These are phyloP conservation scores for Botryosphaeria dothidea DNA, from an alignment of 2,329 filamentous ascomycete genomes.

Conservation along the genomic window DNA sequence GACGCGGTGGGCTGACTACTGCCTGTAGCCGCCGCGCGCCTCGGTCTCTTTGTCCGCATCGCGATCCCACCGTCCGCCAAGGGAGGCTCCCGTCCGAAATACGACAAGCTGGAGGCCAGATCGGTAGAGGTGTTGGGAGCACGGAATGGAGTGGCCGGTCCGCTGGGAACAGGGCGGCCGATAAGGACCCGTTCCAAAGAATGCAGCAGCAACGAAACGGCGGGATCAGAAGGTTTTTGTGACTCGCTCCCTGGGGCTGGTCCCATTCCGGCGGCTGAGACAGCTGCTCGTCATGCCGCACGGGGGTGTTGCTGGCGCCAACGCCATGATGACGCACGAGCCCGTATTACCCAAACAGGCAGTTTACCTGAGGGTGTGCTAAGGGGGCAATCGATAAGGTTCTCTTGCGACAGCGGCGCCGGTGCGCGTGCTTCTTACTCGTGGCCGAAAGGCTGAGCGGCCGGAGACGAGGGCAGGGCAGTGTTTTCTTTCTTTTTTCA, in stretches of 20 bases:
- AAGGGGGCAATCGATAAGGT: conserved; percentile 7
- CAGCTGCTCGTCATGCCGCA: conserved; percentile 7
- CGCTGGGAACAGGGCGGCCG: neutral
- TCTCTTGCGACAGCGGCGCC: neutral
- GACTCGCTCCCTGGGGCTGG: neutral
- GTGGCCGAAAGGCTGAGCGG: neutral
- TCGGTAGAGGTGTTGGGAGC: neutral
- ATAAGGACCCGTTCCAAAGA: neutral
- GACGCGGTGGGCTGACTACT: conserved; percentile 6
- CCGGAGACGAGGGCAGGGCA: neutral
- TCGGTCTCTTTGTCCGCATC: neutral
- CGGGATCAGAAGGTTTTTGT: neutral
- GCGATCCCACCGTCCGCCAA: neutral
- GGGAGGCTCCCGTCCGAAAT: neutral
- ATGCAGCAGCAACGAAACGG: neutral
- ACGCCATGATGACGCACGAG: conserved; percentile 17
- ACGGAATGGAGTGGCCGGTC: neutral
- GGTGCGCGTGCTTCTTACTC: neutral
- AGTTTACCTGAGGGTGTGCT: conserved; percentile 1
- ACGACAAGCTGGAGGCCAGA: neutral
- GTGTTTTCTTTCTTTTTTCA: neutral
- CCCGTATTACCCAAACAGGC: neutral
- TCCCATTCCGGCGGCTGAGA: conserved; percentile 11
- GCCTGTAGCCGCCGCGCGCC: neutral
- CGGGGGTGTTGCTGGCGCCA: neutral